Evolutionary conservation across 2,329 filamentous ascomycete genomes (phyloP), one percentile per base, ranked within the genome.

Genomic region (Teratosphaeria gauchensis): DNA sequence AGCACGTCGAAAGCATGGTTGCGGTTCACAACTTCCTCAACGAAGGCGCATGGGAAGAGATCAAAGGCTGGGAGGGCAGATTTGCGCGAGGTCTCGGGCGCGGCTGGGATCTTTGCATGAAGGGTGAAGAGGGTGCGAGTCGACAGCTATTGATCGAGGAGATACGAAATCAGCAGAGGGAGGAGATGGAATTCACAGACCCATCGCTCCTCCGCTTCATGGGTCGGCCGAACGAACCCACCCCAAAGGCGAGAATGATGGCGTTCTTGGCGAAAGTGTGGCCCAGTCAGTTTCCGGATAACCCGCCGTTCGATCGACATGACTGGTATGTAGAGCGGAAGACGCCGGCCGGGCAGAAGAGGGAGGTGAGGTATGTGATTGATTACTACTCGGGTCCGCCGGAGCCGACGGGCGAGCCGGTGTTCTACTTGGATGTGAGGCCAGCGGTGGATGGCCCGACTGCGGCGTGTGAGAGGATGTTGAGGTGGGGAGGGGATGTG

Each of bases 1-100:
- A 92, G 21, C 91, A 92, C 3, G 92, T 99, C 14, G 92, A 96
- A 75, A 86, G 87, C 69, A 99, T 99, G 94, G 94, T 99, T 5
- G 88, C 90, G 0, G 90, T 97, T 11, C 94, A 99, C 79, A 99
- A 99, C 75, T 97, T 96, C 69, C 75, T 99, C 60, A 99, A 99
- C 73, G 94, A 99, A 74, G 94, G 94, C 63, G 94, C 94, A 7
- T 99, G 94, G 94, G 82, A 84, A 19, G 94, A 99, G 79, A 95
- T 99, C 69, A 82, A 94, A 64, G 88, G 88, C 51, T 97, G 92
- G 92, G 94, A 99, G 78, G 82, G 85, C 58, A 84, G 92, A 56
- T 99, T 97, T 71, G 80, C 83, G 21, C 80, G 81, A 35, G 94
- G 94, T 0, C 74, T 96, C 81, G 86, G 59, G 9, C 63, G 65